Base-by-base conservation (phyloP, 148 eudicot species). In the Diospyros lotus region DNA sequence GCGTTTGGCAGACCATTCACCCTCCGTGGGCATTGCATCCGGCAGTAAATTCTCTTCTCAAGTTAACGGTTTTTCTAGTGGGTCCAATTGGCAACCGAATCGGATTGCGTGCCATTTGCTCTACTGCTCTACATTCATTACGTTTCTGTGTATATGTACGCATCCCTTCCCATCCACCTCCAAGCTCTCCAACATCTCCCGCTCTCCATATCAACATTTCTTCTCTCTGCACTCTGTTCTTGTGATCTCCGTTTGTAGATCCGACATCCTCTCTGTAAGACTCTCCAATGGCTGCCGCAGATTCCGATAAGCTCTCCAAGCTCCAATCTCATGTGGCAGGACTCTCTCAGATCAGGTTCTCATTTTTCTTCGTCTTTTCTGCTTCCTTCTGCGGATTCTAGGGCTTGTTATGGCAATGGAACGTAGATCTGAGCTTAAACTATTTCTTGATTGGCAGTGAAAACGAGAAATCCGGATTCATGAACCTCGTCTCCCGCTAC, bases 381-480 rank as follows among this genome's bases (percentile, higher is more conserved):
- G 53, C n/a, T 54, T 61, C 41, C 9, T 78, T 68, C 43, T 10
- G 17, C 40, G 28, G 15, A n/a, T 52, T 46, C 10, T 2, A 53
- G 28, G 53, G 11, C 5, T 71, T 13, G 28, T 50, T 74, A 15
- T 1, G 4, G 40, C 60, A 56, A 10, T 70, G 63, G 58, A 60
- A 43, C 4, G 3, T 41, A 53, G 77, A 79, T 68, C 78, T 82
- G 79, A 66, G 58, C 13, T 55, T 9, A 1, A 17, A 15, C 51
- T 59, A 9, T 6, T 58, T 54, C 68, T 17, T n/a, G 41, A 73
- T 73, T 75, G 81, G 77, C 88, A 94, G 98, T 64, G 97, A 95
- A 17, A 93, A 86, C 72, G 99, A 95, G 97, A 95, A 95, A 86
- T 87, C 97, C 84, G 99, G 99, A 82, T 95, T 93, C 77, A 82